A percentile compares a stretch with the other conserved stretches of the same genome.
phyloP scores from a whole-genome alignment of 129 eudicot genomes.

The Escallonia rubra region DNA sequence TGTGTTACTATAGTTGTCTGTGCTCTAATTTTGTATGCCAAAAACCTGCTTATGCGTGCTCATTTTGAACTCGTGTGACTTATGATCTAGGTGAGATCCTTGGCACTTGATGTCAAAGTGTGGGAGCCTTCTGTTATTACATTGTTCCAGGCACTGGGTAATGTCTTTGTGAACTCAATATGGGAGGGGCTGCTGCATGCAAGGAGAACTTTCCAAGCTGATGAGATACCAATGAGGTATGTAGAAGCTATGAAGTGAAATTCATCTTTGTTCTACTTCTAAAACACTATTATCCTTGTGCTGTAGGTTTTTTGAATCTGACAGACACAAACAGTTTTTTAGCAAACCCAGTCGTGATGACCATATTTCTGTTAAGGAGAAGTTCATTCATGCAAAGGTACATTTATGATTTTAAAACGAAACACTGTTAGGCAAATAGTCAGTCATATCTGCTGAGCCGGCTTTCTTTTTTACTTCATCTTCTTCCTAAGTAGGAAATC shows the following conservation, averaged over 20 bases:
- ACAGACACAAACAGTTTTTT: constrained; percentile 51
- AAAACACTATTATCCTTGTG: constrained; percentile 6
- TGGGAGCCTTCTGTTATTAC: constrained; percentile 94
- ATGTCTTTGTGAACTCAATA: constrained; percentile 75
- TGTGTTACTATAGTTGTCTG: too few species aligned
- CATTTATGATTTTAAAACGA: neutral
- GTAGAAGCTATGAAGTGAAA: neutral
- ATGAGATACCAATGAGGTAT: constrained; percentile 69
- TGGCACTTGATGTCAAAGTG: constrained; percentile 85
- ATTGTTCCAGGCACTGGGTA: constrained; percentile 81
- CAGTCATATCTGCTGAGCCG: too few species aligned
- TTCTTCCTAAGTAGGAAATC: neutral
- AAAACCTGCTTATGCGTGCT: constrained; percentile 7
- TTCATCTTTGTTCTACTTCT: neutral
- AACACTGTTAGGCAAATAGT: too few species aligned
- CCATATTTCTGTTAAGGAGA: constrained; percentile 77
- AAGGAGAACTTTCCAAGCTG: constrained; percentile 42
- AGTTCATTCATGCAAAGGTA: constrained; percentile 95
- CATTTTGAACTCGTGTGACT: constrained; percentile 10
- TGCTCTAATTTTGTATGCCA: neutral
- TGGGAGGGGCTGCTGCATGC: constrained; percentile 76
- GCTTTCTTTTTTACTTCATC: neutral
- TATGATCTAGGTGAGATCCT: constrained; percentile 75
- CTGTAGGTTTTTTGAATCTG: constrained; percentile 59
- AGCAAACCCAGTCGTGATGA: constrained; percentile 57